A percentile compares a stretch with the other conserved stretches of the same genome.
Conservation (phyloP, 805 yeast species). For the Helenozyma rhizophorensis region DNA sequence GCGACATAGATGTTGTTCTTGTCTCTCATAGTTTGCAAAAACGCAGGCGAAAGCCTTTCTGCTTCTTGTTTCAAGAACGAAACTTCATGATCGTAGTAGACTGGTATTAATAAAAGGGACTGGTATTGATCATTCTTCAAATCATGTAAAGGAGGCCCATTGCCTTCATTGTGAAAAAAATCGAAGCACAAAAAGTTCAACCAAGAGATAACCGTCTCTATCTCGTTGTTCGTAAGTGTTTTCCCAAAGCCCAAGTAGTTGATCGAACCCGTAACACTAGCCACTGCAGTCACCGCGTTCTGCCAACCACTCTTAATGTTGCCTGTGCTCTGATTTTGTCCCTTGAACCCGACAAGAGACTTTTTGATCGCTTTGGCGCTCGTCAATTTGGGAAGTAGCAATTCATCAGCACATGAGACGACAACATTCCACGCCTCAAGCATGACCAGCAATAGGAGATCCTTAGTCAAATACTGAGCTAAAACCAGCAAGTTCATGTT, state of each 20-base stretch:
- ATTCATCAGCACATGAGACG: conserved; percentile 60
- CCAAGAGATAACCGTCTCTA: conserved; percentile 71
- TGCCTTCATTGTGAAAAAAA: conserved; percentile 76
- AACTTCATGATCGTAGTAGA: conserved; percentile 53
- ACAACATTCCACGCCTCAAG: conserved; percentile 77
- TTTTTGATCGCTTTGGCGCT: conserved; percentile 31
- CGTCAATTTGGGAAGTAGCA: conserved; percentile 70
- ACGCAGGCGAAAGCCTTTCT: conserved; percentile 54
- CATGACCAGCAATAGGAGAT: conserved; percentile 60
- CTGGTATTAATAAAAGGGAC: conserved; percentile 57
- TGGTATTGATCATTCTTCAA: conserved; percentile 63
- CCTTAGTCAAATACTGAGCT: conserved; percentile 54
- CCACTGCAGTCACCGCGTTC: conserved; percentile 46
- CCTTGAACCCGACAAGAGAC: conserved; percentile 18
- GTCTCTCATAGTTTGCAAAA: conserved; percentile 45
- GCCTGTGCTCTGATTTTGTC: conserved; percentile 5
- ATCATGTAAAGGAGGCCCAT: conserved; percentile 68
- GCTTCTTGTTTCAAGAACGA: conserved; percentile 51
- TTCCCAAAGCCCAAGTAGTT: conserved; percentile 48
- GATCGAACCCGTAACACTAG: conserved; percentile 42
- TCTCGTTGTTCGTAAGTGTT: conserved; percentile 53
- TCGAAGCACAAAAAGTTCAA: conserved; percentile 58
- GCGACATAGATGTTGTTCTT: conserved; percentile 35
- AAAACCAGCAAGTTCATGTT: conserved; percentile 63
- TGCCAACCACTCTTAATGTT: conserved; percentile 31